These are phyloP conservation scores for Epichloe scottii DNA, from an alignment of 2,329 filamentous ascomycete species.

Conservation along the genomic window DNA sequence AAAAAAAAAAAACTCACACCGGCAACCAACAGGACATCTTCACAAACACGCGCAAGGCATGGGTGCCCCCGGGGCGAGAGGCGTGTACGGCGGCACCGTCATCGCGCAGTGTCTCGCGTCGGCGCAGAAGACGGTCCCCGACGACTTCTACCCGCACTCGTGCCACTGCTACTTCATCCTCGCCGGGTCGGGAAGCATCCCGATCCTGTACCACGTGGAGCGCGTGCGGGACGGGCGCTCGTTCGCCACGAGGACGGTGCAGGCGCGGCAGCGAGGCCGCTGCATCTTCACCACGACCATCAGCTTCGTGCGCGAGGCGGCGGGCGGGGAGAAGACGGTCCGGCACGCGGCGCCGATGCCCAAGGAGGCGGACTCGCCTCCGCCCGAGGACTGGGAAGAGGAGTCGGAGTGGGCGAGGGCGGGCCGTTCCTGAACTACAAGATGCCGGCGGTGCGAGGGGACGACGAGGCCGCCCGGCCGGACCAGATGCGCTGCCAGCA, in stretches of 20 bases:
- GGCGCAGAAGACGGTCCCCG: slow-evolving; percentile 74
- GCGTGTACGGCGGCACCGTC: slow-evolving; percentile 85
- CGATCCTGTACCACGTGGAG: slow-evolving; percentile 91
- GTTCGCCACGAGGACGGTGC: slow-evolving; percentile 89
- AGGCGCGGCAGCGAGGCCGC: slow-evolving; percentile 75
- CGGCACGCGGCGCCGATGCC: slow-evolving; percentile 55
- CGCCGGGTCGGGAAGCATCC: slow-evolving; percentile 71
- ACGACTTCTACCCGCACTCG: slow-evolving; percentile 74
- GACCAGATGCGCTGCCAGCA: slow-evolving; percentile 56
- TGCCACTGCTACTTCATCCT: slow-evolving; percentile 99
- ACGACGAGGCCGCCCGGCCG: slow-evolving; percentile 34
- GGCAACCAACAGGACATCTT: slow-evolving; percentile 59
- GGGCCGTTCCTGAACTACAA: slow-evolving; percentile 35
- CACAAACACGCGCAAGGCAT: slow-evolving; percentile 83
- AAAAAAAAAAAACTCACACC: too few species aligned
- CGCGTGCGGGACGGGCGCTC: slow-evolving; percentile 80
- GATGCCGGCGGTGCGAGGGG: slow-evolving; percentile 25
- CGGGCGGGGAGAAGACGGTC: slow-evolving; percentile 39
- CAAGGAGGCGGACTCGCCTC: slow-evolving; percentile 21
- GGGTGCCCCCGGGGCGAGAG: slow-evolving; percentile 89
- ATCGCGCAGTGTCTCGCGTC: slow-evolving; percentile 87
- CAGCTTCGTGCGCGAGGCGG: slow-evolving; percentile 64
- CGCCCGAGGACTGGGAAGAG: slow-evolving; percentile 28
- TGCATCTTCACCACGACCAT: slow-evolving; percentile 94
- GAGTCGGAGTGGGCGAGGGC: slow-evolving; percentile 38